phyloP scores from a whole-genome alignment of 768 basidiomycete genomes.

The Lactarius trivialis region DNA sequence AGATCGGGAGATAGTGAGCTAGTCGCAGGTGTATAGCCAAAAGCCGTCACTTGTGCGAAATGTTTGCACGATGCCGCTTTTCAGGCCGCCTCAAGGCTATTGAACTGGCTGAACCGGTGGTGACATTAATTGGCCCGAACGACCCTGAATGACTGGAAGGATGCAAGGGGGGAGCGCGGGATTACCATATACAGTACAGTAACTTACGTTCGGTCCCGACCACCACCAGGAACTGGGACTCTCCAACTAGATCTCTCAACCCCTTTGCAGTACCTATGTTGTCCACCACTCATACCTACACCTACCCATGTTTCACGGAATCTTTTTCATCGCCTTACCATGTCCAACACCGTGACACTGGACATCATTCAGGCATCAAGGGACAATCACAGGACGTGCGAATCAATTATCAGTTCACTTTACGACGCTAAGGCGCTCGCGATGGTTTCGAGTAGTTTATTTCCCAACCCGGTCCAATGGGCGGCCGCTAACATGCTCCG shows the following conservation, averaged over 20 bases:
- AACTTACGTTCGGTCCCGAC: neutral
- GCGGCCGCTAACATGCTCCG: neutral
- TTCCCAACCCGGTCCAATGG: neutral
- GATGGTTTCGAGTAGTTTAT: neutral
- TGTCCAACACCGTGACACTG: neutral
- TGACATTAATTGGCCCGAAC: neutral
- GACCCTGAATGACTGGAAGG: neutral
- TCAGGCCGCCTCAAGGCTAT: neutral
- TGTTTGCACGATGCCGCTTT: neutral
- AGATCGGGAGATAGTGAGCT: neutral
- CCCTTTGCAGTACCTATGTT: neutral
- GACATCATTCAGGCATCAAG: neutral
- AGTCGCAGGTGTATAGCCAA: neutral
- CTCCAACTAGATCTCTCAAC: too few species aligned
- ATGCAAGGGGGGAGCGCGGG: neutral
- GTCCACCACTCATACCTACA: neutral
- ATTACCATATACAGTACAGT: too few species aligned
- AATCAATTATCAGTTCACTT: neutral
- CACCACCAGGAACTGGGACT: neutral
- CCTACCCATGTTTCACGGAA: too few species aligned
- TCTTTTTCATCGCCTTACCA: neutral
- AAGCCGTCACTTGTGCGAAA: neutral
- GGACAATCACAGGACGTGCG: neutral
- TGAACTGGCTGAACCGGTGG: neutral
- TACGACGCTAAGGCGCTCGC: neutral